phyloP scores from a whole-genome alignment of 257 asterid species.

The Perilla frutescens region DNA sequence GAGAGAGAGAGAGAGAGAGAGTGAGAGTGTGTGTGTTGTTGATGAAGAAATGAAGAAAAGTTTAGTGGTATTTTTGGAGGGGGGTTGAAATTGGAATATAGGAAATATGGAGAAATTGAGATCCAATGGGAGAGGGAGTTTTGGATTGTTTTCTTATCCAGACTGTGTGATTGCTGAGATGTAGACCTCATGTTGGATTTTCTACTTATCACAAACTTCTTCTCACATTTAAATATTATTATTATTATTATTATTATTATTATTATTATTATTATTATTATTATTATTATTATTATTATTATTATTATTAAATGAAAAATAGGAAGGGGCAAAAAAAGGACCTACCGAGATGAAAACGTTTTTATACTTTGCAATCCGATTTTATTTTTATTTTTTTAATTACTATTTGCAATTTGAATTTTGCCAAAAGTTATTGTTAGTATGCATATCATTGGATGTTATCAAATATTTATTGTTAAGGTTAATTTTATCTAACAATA shows the following conservation, averaged over 20 bases:
- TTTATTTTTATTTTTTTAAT: too few relatives aligned
- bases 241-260: background rate
- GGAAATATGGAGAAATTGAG: conserved; percentile 35
- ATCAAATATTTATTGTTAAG: too few relatives aligned
- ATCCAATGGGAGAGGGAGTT: conserved; percentile 49
- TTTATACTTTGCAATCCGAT: too few relatives aligned
- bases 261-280: background rate
- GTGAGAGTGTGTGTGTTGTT: background rate
- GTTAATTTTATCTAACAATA: too few relatives aligned
- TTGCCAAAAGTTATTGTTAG: too few relatives aligned
- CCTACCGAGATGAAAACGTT: too few relatives aligned
- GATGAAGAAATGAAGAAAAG: conserved; percentile 7
- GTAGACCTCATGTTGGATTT: conserved; percentile 54
- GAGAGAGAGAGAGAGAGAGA: too few relatives aligned
- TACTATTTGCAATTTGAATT: too few relatives aligned
- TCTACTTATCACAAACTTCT: conserved; percentile 60
- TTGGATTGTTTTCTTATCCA: conserved; percentile 74
- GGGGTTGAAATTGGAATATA: conserved; percentile 37
- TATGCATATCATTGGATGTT: too few relatives aligned
- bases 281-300: background rate
- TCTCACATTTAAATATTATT: background rate
- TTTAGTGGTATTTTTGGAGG: background rate
- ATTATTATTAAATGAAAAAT: too few relatives aligned
- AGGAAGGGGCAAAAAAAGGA: too few relatives aligned
- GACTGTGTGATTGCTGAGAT: conserved; percentile 51